Percentiles rank a stretch among this genome's conserved stretches.
Conservation (phyloP, 2,329 filamentous ascomycete genomes). For the Didymella pinodella region DNA sequence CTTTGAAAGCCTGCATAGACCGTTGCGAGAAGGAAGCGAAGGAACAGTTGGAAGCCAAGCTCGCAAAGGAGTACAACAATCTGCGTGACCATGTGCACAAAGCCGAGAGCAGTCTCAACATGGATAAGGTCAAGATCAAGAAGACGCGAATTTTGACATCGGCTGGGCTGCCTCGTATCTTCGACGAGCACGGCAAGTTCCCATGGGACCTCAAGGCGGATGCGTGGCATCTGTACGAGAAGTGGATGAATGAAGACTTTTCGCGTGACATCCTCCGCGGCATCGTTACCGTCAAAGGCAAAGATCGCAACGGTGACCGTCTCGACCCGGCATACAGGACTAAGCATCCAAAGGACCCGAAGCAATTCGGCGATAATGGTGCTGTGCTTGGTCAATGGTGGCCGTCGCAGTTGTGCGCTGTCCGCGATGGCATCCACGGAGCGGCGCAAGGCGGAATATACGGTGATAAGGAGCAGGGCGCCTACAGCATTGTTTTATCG, state of each 20-base stretch:
- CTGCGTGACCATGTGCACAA: slow-evolving; percentile 52
- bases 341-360: slow-evolving; percentile 14
- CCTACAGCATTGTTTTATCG: slow-evolving; percentile 64
- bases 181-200: slow-evolving; percentile 43
- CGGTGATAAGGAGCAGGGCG: slow-evolving; percentile 56
- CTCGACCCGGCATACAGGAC: slow-evolving; percentile 35
- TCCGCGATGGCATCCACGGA: slow-evolving; percentile 65
- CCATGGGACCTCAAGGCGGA: slow-evolving; percentile 60
- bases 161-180: slow-evolving; percentile 53
- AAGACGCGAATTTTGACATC: slow-evolving; percentile 47
- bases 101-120: slow-evolving; percentile 46
- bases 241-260: slow-evolving; percentile 55
- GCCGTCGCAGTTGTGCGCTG: slow-evolving; percentile 60
- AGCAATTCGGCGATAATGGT: slow-evolving; percentile 48
- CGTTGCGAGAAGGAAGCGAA: slow-evolving; percentile 31
- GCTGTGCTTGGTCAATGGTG: slow-evolving; percentile 63
- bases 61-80: slow-evolving; percentile 35
- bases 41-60: slow-evolving; percentile 2
- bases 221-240: slow-evolving; percentile 55
- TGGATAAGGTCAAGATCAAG: slow-evolving; percentile 44
- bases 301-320: slow-evolving; percentile 36
- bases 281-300: slow-evolving; percentile 40
- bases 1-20: slow-evolving; percentile 36
- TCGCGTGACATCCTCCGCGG: slow-evolving; percentile 58
- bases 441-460: slow-evolving; percentile 57